Evolutionary conservation across 2,329 filamentous ascomycete genomes (phyloP), one percentile per base, ranked within the genome.

Genomic region (Ascochyta fabae): DNA sequence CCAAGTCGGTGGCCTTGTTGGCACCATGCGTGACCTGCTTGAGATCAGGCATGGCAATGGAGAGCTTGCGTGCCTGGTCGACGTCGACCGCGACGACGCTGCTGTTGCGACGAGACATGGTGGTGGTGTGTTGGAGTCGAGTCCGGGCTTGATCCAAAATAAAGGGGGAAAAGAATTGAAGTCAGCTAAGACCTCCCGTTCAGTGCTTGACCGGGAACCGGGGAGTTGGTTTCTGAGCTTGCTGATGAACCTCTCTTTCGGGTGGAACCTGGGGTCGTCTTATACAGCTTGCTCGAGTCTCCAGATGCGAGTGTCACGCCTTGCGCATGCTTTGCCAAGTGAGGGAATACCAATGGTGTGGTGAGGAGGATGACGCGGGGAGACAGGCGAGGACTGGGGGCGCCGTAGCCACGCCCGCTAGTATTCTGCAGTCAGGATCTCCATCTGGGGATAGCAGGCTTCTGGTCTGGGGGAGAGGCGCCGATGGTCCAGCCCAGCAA

Each of bases 1-100:
- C 78, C 31, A 79, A 74, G 31, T 77, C 73, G 16, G 79, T 79
- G 24, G 73, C 75, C 58, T 66, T 70, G 59, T 66, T 66, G 56
- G 72, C 72, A 62, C 70, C 68, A 26, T 63, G 51, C 42, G 65
- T 62, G 48, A 73, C 64, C 33, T 68, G 55, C 34, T 58, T 61
- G 51, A 71, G 59, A 54, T 73, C 68, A 9, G 63, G 60, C 53
- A 71, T 67, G 40, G 62, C 61, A 42, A 69, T 15, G 7, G 68
- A 71, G 53, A 74, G 64, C 43, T 62, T 63, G 51, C 70, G 68
- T 15, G 60, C 63, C 52, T 73, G 66, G 24, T 73, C 69, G 16
- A 58, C 48, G 59, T 74, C 71, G 53, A 71, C 62, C 26, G 61
- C 65, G 55, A 73, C 67, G 53, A 73, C 66, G 49, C 60, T 69